A percentile compares a stretch with the other conserved stretches of the same genome.
Conservation (phyloP, 140 eudicot species). For the Erigeron philadelphicus region DNA sequence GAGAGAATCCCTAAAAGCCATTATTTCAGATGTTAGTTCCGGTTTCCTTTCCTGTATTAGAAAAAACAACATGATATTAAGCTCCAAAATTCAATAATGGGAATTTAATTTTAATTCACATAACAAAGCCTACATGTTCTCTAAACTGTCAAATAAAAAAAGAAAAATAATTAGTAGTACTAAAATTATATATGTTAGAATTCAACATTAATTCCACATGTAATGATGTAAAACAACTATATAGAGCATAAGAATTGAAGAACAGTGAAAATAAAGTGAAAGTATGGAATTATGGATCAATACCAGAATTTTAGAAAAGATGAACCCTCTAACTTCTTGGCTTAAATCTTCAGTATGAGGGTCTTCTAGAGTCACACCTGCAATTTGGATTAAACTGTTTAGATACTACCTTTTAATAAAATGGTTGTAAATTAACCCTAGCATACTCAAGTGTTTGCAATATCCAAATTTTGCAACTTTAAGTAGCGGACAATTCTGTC, state of each 20-base stretch:
- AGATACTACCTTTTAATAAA: background rate
- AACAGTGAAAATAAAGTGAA: conserved; percentile 1
- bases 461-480: background rate
- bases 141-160: background rate
- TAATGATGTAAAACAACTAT: background rate
- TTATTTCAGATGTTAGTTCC: conserved; percentile 75
- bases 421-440: background rate
- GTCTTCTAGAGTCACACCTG: conserved; percentile 96
- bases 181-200: background rate
- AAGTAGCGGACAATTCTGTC: background rate
- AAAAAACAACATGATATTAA: background rate
- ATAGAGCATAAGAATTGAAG: background rate
- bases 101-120: background rate
- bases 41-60: conserved; percentile 86
- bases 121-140: conserved; percentile 8
- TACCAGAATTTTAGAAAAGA: conserved; percentile 86
- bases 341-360: conserved; percentile 95
- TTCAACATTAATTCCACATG: background rate
- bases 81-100: conserved; percentile 5
- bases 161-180: background rate
- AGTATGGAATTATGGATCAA: background rate
- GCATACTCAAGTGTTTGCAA: conserved; percentile 9
- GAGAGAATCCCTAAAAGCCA: conserved; percentile 93
- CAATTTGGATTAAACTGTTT: conserved; percentile 8
- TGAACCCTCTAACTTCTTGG: conserved; percentile 98